phyloP scores from a whole-genome alignment of 306 rosid species.

The Dalbergia oliveri region DNA sequence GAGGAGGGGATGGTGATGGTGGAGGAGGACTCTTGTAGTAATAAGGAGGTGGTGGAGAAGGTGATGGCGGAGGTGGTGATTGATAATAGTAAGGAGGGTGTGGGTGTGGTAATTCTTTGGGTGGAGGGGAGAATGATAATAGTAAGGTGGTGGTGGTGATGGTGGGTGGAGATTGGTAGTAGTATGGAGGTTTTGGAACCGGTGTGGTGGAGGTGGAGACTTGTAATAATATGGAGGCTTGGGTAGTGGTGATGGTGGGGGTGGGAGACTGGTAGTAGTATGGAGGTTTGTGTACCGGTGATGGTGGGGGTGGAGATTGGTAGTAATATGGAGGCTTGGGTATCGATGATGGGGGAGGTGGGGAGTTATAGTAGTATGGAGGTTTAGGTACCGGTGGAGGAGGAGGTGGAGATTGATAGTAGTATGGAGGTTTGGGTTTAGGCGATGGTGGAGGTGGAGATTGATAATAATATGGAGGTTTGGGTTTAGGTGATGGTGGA shows the following conservation, averaged over 20 bases:
- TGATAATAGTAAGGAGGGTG: neutral
- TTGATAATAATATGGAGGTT: conserved; percentile 1
- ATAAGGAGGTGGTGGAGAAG: conserved; percentile 20
- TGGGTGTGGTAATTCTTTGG: neutral
- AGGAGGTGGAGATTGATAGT: conserved; percentile 61
- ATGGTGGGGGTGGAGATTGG: conserved; percentile 52
- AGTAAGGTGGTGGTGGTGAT: conserved; percentile 14
- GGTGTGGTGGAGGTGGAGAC: conserved; percentile 30
- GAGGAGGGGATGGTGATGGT: conserved; percentile 40
- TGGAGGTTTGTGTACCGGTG: conserved; percentile 35
- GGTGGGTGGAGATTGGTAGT: conserved; percentile 38
- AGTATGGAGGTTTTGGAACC: neutral
- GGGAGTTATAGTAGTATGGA: conserved; percentile 32
- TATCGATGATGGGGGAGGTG: conserved; percentile 39
- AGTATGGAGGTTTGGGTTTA: neutral
- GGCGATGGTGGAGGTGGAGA: conserved; percentile 58
- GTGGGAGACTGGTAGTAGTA: conserved; percentile 59
- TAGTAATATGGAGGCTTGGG: conserved; percentile 34
- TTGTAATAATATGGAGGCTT: conserved; percentile 27
- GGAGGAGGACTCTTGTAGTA: conserved; percentile 46
- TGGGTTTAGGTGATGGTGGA: neutral
- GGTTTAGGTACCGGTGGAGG: conserved; percentile 36
- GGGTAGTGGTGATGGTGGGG: conserved; percentile 34
- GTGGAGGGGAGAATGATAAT: conserved; percentile 48
- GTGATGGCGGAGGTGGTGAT: conserved; percentile 29